Percentiles rank a stretch among this genome's conserved stretches.
phyloP scores from a whole-genome alignment of 176 grass and related monocot genomes.

The Secale cereale region DNA sequence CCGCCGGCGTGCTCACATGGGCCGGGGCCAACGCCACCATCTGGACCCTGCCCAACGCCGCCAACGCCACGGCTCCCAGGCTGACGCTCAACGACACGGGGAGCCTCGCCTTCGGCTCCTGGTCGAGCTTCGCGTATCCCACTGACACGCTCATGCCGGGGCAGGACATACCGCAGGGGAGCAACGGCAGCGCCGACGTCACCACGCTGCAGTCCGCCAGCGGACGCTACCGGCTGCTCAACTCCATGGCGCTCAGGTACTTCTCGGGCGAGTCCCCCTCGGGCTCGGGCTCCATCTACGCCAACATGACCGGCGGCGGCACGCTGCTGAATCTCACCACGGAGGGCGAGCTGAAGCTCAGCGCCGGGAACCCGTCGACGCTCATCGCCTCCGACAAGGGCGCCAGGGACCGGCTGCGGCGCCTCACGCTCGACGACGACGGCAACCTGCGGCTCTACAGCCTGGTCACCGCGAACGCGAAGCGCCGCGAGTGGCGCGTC shows the following conservation, averaged over 20 bases:
- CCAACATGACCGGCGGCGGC: not conserved
- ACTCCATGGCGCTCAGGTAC: slow-evolving; percentile 19
- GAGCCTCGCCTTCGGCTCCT: slow-evolving; percentile 28
- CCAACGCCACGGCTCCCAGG: not conserved
- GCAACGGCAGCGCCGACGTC: not conserved
- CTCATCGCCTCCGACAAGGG: slow-evolving; percentile 50
- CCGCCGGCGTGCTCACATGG: slow-evolving; percentile 40
- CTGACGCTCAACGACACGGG: slow-evolving; percentile 31
- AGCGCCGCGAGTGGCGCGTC: not conserved
- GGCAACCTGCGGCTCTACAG: slow-evolving; percentile 87
- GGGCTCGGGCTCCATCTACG: not conserved
- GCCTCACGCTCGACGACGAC: slow-evolving; percentile 68
- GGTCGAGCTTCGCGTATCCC: slow-evolving; percentile 38
- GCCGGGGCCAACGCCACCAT: not conserved
- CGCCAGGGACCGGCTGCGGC: slow-evolving; percentile 3
- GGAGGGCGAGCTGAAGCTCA: slow-evolving; percentile 25
- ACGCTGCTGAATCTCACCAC: slow-evolving; percentile 24
- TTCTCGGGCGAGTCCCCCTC: not conserved
- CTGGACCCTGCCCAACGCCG: not conserved
- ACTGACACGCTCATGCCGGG: slow-evolving; percentile 61
- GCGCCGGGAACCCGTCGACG: rapidly evolving
- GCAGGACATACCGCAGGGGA: slow-evolving; percentile 7
- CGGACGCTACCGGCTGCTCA: slow-evolving; percentile 31
- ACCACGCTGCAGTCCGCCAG: slow-evolving; percentile 24
- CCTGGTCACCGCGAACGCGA: not conserved